Evolutionary conservation across 179 eudicot species (phyloP).

Genomic region (Actinidia chinensis): DNA sequence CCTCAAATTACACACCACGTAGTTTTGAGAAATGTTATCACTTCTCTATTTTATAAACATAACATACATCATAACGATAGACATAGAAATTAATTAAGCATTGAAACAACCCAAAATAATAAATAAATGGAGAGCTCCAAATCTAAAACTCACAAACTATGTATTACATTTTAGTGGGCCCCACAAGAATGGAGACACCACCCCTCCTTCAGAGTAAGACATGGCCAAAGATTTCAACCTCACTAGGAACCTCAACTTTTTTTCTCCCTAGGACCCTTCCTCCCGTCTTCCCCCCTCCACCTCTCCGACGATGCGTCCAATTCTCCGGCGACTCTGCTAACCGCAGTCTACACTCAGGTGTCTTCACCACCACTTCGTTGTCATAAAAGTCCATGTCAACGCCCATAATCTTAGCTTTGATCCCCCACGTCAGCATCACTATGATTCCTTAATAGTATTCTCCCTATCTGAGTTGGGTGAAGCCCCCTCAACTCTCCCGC

Average conservation of each 20-base stretch:
- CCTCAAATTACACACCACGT: too few relatives aligned
- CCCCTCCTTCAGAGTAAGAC: constrained; percentile 34
- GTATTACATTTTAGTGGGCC: too few relatives aligned
- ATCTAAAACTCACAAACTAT: too few relatives aligned
- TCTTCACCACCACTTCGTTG: not conserved
- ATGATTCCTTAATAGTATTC: constrained; percentile 30
- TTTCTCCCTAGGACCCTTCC: constrained; percentile 24
- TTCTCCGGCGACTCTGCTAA: constrained; percentile 28
- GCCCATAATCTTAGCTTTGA: constrained; percentile 31
- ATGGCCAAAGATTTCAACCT: constrained; percentile 28
- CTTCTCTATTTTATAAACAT: too few relatives aligned
- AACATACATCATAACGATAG: too few relatives aligned
- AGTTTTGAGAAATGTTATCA: too few relatives aligned
- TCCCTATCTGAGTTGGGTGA: constrained; percentile 38
- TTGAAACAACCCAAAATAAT: not conserved
- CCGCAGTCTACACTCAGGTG: constrained; percentile 23
- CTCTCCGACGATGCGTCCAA: constrained; percentile 12
- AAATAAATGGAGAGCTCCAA: not conserved
- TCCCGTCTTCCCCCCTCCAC: constrained; percentile 25
- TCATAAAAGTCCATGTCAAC: constrained; percentile 20
- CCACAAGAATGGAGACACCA: not conserved
- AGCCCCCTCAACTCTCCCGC: constrained; percentile 32
- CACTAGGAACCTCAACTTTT: constrained; percentile 25
- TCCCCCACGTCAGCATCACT: constrained; percentile 28
- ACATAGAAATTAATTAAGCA: not conserved